Conservation (phyloP, 2,329 filamentous ascomycete genomes). For the Pseudogymnoascus sp. region DNA sequence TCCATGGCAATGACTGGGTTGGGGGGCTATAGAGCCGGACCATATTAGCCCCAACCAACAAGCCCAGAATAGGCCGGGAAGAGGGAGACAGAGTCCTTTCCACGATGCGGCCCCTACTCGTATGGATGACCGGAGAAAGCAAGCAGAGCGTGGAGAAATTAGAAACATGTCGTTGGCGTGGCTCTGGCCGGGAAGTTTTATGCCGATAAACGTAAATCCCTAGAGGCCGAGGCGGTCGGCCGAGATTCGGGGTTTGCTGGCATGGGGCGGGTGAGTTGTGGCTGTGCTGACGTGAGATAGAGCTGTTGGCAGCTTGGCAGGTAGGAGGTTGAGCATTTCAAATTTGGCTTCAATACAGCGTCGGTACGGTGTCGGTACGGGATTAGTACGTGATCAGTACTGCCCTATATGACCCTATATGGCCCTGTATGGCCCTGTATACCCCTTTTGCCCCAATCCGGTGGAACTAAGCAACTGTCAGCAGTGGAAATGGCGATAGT, state of each 20-base stretch:
- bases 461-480: not conserved
- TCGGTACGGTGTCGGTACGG: not conserved
- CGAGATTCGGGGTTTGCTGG: not conserved
- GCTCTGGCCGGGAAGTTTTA: not conserved
- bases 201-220: not conserved
- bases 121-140: not conserved
- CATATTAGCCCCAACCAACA: not conserved
- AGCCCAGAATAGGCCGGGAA: not conserved
- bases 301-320: not conserved
- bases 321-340: slow-evolving; percentile 1
- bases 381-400: not conserved
- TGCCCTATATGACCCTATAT: not conserved
- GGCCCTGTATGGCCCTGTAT: not conserved
- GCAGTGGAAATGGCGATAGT: not conserved
- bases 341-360: not conserved
- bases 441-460: not conserved
- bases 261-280: not conserved
- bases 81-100: not conserved
- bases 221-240: not conserved
- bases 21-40: not conserved
- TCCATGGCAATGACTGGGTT: not conserved
- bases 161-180: not conserved
- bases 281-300: not conserved
- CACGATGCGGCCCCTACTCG: not conserved
- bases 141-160: not conserved